These are phyloP conservation scores for Tephrocybe rancida DNA, from an alignment of 768 basidiomycete genomes.

Conservation along the genomic window DNA sequence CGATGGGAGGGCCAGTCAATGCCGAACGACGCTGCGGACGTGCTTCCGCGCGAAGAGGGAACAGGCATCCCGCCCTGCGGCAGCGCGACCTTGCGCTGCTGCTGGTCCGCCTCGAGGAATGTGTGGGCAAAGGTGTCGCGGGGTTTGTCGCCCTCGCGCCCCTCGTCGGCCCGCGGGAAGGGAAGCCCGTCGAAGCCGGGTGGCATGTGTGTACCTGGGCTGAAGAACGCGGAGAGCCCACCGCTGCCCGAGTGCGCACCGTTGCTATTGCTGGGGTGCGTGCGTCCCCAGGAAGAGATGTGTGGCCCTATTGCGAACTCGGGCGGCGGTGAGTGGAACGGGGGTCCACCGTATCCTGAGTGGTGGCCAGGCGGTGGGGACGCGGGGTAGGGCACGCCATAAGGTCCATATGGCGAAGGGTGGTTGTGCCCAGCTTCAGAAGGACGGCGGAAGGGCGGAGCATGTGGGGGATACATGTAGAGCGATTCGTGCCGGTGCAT, in stretches of 20 bases:
- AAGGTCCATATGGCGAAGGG: constrained; percentile 1
- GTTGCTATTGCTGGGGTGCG: neutral
- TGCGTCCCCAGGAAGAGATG: constrained; percentile 6
- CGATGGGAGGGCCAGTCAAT: constrained; percentile 17
- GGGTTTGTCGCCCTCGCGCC: neutral
- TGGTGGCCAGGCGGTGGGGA: constrained; percentile 5
- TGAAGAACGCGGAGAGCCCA: constrained; percentile 4
- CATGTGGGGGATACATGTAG: constrained; percentile 10
- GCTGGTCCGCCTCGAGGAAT: constrained; percentile 31
- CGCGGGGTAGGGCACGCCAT: constrained; percentile 5
- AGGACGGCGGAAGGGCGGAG: neutral
- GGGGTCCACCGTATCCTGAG: neutral
- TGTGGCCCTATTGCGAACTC: constrained; percentile 1
- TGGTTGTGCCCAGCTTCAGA: constrained; percentile 3
- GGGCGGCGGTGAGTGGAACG: constrained; percentile 3
- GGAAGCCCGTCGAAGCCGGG: constrained; percentile 3
- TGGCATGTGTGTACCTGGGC: neutral
- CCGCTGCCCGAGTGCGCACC: neutral
- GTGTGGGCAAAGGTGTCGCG: constrained; percentile 25
- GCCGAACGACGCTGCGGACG: constrained; percentile 16
- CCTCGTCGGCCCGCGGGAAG: constrained; percentile 1
- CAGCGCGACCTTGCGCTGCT: constrained; percentile 11
- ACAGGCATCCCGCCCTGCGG: constrained; percentile 1
- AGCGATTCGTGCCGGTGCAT: constrained; percentile 4
- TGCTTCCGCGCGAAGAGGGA: neutral